Conservation (phyloP, 805 yeast genomes). For the Metschnikowia arizonensis region DNA sequence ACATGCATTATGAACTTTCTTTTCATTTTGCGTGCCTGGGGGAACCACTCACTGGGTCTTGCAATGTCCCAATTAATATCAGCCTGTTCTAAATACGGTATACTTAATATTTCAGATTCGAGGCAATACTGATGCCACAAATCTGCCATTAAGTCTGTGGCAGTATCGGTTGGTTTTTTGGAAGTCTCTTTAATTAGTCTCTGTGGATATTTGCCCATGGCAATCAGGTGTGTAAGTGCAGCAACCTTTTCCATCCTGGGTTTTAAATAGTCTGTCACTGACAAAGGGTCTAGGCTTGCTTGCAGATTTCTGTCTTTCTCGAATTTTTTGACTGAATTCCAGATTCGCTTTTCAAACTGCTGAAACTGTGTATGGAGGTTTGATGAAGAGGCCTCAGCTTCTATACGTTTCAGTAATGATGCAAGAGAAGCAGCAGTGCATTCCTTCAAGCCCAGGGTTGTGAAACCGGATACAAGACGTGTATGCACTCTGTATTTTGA, state of each 20-base stretch:
- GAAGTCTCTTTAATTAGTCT: neutral
- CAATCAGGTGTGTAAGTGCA: conserved; percentile 8
- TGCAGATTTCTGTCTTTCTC: neutral
- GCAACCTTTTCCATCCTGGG: conserved; percentile 6
- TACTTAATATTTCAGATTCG: conserved; percentile 4
- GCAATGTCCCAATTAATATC: conserved; percentile 16
- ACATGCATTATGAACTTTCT: conserved; percentile 87
- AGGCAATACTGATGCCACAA: conserved; percentile 10
- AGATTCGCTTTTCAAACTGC: neutral
- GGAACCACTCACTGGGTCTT: conserved; percentile 62
- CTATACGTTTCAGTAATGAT: neutral
- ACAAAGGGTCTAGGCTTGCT: neutral
- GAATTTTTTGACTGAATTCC: neutral
- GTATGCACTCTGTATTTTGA: neutral
- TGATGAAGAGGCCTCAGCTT: neutral
- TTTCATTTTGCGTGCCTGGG: conserved; percentile 74
- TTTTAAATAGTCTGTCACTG: conserved; percentile 9
- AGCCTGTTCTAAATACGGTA: conserved; percentile 4
- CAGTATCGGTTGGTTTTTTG: neutral
- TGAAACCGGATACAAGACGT: neutral
- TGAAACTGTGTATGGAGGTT: neutral
- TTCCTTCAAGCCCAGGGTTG: neutral
- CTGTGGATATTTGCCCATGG: conserved; percentile 6
- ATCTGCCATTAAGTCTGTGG: neutral
- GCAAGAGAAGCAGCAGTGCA: conserved; percentile 3